Evolutionary conservation across 2,329 filamentous ascomycete species (phyloP).

Genomic region (Cladophialophora carrionii): DNA sequence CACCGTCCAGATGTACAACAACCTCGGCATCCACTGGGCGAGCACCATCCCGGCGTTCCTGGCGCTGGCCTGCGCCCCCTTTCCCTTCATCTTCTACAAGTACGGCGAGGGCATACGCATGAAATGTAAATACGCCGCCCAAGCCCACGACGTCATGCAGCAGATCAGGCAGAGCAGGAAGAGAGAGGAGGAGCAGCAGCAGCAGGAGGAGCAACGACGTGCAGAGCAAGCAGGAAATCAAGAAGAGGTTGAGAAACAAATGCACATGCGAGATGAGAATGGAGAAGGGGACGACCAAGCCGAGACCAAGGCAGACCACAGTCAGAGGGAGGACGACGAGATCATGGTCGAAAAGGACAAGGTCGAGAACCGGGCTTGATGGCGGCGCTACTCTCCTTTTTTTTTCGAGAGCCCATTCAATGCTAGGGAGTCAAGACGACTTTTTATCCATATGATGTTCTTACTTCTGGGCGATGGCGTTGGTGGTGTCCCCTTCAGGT

Average conservation of each 20-base stretch:
- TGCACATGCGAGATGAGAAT: background rate
- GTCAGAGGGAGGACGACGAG: background rate
- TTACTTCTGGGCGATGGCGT: background rate
- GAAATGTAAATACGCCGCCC: slow-evolving; percentile 48
- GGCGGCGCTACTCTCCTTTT: background rate
- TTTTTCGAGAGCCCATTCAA: background rate
- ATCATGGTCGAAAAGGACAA: background rate
- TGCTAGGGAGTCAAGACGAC: too few species aligned
- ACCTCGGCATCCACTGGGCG: slow-evolving; percentile 55
- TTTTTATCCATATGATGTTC: background rate
- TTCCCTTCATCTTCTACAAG: slow-evolving; percentile 52
- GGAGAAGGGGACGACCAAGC: background rate
- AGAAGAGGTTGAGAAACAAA: background rate
- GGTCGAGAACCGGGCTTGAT: background rate
- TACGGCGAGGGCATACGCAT: slow-evolving; percentile 48
- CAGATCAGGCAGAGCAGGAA: slow-evolving; percentile 29
- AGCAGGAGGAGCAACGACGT: background rate
- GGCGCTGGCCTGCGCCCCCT: slow-evolving; percentile 50
- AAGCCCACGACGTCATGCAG: slow-evolving; percentile 42
- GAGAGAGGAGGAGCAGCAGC: background rate
- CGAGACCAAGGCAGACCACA: background rate
- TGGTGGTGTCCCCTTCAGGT: too few species aligned
- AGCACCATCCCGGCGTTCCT: slow-evolving; percentile 53
- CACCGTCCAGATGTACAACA: slow-evolving; percentile 51
- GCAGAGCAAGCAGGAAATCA: background rate